Conservation (phyloP, 2,329 filamentous ascomycete species). For the Alternaria alternata region DNA sequence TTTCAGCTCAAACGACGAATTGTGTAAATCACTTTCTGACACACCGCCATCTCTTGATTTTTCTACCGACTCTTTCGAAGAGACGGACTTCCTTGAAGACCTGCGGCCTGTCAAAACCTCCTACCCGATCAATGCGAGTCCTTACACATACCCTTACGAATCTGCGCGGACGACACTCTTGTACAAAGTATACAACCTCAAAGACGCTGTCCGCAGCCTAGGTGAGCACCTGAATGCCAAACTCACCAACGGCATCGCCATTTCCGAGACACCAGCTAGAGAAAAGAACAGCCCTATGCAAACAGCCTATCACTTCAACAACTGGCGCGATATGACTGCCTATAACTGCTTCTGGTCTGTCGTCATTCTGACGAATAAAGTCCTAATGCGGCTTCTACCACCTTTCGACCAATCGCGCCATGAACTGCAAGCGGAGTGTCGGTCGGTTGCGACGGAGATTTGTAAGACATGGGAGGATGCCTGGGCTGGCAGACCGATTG, state of each 20-base stretch:
- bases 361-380: constrained; percentile 41
- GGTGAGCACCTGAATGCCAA: constrained; percentile 32
- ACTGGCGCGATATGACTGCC: constrained; percentile 41
- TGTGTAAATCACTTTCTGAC: constrained; percentile 16
- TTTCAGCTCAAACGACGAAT: constrained; percentile 4
- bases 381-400: constrained; percentile 40
- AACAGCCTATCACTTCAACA: constrained; percentile 40
- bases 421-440: constrained; percentile 38
- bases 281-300: constrained; percentile 31
- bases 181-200: constrained; percentile 34
- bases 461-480: constrained; percentile 49
- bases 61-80: constrained; percentile 24
- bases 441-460: constrained; percentile 38
- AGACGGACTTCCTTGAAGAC: constrained; percentile 24
- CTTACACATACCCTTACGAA: constrained; percentile 6
- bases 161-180: constrained; percentile 26
- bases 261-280: constrained; percentile 28
- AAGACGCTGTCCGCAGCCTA: constrained; percentile 30
- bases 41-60: constrained; percentile 32
- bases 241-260: constrained; percentile 31
- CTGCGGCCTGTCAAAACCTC: constrained; percentile 16
- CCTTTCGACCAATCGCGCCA: constrained; percentile 29
- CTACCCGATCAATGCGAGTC: background rate
- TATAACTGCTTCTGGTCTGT: constrained; percentile 47
- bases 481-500: constrained; percentile 43